A percentile compares a stretch with the other conserved stretches of the same genome.
phyloP scores from a whole-genome alignment of 768 basidiomycete species.

The Auriscalpium vulgare region DNA sequence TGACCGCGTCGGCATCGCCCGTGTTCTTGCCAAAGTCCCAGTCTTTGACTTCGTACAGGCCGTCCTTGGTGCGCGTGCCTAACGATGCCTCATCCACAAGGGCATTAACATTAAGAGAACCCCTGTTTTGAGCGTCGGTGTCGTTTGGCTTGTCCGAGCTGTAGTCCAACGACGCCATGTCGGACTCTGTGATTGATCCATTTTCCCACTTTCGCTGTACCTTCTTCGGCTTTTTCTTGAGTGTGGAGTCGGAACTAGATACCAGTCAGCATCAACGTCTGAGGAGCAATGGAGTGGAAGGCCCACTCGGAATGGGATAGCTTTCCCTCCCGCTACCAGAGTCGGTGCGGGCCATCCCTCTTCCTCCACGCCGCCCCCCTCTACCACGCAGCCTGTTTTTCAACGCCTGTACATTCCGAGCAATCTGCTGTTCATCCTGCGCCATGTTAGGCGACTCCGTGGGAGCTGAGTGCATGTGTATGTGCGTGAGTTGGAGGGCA shows the following conservation, averaged over 20 bases:
- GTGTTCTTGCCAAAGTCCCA: constrained; percentile 65
- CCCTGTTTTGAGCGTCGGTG: constrained; percentile 24
- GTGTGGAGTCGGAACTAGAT: constrained; percentile 49
- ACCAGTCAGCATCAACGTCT: neutral
- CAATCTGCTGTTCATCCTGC: constrained; percentile 83
- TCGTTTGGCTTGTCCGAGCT: constrained; percentile 45
- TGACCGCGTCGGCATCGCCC: constrained; percentile 39
- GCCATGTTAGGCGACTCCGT: constrained; percentile 41
- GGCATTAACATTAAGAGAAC: constrained; percentile 42
- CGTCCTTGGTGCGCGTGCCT: constrained; percentile 68
- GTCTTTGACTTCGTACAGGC: constrained; percentile 69
- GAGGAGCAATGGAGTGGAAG: neutral
- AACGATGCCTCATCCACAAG: constrained; percentile 67
- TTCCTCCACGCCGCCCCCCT: constrained; percentile 51
- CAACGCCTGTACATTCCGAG: constrained; percentile 84
- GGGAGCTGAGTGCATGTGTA: constrained; percentile 29
- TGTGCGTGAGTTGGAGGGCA: neutral
- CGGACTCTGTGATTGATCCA: constrained; percentile 66
- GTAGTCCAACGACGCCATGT: constrained; percentile 93
- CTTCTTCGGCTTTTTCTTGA: constrained; percentile 50
- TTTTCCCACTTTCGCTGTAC: constrained; percentile 90
- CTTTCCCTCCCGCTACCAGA: constrained; percentile 54
- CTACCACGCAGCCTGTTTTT: constrained; percentile 78
- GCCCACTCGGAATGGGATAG: constrained; percentile 65
- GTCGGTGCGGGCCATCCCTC: constrained; percentile 38